These are phyloP conservation scores for Mentha longifolia DNA, from an alignment of 257 asterid genomes.

Conservation along the genomic window DNA sequence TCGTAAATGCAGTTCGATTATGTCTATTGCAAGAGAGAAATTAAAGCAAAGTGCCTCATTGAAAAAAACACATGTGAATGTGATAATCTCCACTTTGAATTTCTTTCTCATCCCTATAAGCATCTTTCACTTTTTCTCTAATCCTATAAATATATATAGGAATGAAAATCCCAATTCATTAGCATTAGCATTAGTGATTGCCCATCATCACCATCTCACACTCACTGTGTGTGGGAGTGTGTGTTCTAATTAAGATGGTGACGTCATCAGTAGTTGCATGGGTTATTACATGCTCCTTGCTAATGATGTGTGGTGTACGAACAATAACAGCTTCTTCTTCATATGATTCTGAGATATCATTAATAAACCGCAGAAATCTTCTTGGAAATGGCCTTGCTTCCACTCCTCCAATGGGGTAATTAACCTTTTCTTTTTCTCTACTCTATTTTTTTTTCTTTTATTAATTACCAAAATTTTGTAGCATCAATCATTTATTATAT, in stretches of 20 bases:
- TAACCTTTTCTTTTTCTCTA: neutral
- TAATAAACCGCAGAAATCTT: slow-evolving; percentile 33
- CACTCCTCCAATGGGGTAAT: slow-evolving; percentile 55
- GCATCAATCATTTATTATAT: neutral
- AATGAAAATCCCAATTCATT: neutral
- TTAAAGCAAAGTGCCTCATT: neutral
- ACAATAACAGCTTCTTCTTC: neutral
- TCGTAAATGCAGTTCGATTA: too few relatives aligned
- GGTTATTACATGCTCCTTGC: slow-evolving; percentile 4
- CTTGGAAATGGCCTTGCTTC: slow-evolving; percentile 47
- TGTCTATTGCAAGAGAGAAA: neutral
- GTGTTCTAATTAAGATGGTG: neutral
- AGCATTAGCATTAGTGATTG: neutral
- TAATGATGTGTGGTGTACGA: neutral
- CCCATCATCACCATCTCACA: neutral
- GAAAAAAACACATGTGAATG: too few relatives aligned
- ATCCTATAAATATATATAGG: neutral
- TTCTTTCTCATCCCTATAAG: neutral
- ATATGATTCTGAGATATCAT: neutral
- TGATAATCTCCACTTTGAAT: slow-evolving; percentile 14
- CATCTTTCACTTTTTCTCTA: neutral
- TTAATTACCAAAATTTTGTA: too few relatives aligned
- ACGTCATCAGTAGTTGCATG: slow-evolving; percentile 19
- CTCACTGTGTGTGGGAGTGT: neutral
- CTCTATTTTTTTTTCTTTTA: neutral